Conservation (phyloP, 352 stramenopile genomes). For the Phytophthora kernoviae region DNA sequence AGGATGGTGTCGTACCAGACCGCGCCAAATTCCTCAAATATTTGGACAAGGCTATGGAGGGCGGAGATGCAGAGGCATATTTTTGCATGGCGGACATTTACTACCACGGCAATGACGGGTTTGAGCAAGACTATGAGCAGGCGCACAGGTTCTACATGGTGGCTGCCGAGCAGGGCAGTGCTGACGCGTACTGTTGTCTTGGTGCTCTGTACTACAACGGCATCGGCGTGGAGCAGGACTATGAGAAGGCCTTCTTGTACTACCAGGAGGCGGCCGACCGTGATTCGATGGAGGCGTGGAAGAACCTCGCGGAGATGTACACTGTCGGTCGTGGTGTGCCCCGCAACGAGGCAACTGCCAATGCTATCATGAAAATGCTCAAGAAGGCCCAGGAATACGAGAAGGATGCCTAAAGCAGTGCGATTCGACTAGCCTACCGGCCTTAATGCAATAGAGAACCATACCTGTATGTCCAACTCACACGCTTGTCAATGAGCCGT, state of each 20-base stretch:
- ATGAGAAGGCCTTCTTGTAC: constrained; percentile 81
- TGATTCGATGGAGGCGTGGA: constrained; percentile 87
- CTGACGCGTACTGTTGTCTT: constrained; percentile 82
- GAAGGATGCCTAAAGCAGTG: constrained; percentile 16
- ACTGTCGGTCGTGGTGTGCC: constrained; percentile 73
- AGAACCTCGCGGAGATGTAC: constrained; percentile 91
- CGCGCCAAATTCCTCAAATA: constrained; percentile 64
- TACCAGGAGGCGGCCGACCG: constrained; percentile 87
- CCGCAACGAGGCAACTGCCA: constrained; percentile 76
- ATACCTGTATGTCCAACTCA: not conserved
- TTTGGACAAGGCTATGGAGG: constrained; percentile 66
- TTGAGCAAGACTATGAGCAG: constrained; percentile 73
- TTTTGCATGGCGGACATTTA: constrained; percentile 90
- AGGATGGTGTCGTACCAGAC: constrained; percentile 49
- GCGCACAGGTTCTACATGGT: constrained; percentile 72
- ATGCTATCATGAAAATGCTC: constrained; percentile 88
- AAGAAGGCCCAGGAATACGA: constrained; percentile 55
- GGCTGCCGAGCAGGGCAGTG: constrained; percentile 65
- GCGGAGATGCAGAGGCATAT: constrained; percentile 68
- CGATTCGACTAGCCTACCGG: not conserved
- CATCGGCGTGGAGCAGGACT: constrained; percentile 70
- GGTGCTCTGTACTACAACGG: constrained; percentile 84
- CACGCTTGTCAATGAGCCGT: not conserved
- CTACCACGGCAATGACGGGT: constrained; percentile 81
- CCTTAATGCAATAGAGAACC: not conserved